Conservation (phyloP, 2,329 filamentous ascomycete genomes). For the Fusarium albosuccineum region DNA sequence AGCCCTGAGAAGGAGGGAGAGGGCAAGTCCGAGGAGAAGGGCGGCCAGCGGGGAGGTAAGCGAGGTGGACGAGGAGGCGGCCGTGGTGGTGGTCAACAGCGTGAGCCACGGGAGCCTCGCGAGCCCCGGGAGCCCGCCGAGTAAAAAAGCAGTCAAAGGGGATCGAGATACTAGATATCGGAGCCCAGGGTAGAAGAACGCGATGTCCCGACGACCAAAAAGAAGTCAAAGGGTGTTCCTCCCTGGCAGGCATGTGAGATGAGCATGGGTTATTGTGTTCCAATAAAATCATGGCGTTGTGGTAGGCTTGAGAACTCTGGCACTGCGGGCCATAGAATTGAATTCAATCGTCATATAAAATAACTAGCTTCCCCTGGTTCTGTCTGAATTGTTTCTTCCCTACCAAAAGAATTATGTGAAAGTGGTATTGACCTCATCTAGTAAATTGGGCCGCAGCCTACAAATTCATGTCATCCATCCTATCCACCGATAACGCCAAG, state of each 20-base stretch:
- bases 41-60: conserved; percentile 63
- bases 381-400: conserved; percentile 7
- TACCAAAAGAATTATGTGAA: conserved; percentile 40
- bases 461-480: conserved; percentile 51
- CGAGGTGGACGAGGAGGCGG: conserved; percentile 66
- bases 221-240: conserved; percentile 39
- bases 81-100: conserved; percentile 63
- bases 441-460: conserved; percentile 47
- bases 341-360: conserved; percentile 52
- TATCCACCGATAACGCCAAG: conserved; percentile 56
- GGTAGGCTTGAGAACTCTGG: conserved; percentile 51
- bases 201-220: conserved; percentile 38
- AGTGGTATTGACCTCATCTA: conserved; percentile 50
- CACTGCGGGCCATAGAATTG: conserved; percentile 51
- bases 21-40: conserved; percentile 60
- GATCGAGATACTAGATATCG: conserved; percentile 33
- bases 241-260: conserved; percentile 46
- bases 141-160: conserved; percentile 34
- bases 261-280: conserved; percentile 51
- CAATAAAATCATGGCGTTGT: conserved; percentile 56
- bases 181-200: conserved; percentile 40
- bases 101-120: conserved; percentile 62
- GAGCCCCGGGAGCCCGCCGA: conserved; percentile 57
- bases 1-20: conserved; percentile 64
- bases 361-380: conserved; percentile 17